phyloP scores from a whole-genome alignment of 257 asterid genomes.

The Buddleja alternifolia region DNA sequence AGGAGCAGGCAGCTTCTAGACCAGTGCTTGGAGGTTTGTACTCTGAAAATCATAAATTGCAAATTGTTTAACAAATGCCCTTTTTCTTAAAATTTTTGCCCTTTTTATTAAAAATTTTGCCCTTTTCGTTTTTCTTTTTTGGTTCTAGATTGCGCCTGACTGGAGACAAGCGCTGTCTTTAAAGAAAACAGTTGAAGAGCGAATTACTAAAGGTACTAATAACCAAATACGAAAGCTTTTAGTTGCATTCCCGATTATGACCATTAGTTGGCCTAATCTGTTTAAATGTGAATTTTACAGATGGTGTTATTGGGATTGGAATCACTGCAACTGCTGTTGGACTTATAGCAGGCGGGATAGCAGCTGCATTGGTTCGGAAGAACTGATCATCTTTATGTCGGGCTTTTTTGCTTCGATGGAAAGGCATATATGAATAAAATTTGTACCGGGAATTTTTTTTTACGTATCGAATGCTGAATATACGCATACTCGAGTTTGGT shows the following conservation, averaged over 20 bases:
- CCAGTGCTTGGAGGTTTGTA: conserved; percentile 66
- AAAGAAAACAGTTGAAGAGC: conserved; percentile 62
- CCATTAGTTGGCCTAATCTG: neutral
- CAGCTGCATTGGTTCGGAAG: conserved; percentile 66
- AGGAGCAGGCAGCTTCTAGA: conserved; percentile 64
- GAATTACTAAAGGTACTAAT: conserved; percentile 61
- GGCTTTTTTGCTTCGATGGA: conserved; percentile 1
- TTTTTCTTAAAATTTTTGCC: neutral
- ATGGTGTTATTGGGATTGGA: conserved; percentile 81
- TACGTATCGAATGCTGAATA: neutral
- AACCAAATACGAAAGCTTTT: neutral
- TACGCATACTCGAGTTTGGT: neutral
- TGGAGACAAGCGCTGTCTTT: conserved; percentile 78
- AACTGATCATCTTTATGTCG: conserved; percentile 26
- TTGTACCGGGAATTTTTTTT: neutral
- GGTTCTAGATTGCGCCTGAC: conserved; percentile 67
- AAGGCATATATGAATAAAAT: conserved; percentile 14
- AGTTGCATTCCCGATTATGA: neutral
- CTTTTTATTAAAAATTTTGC: conserved; percentile 2
- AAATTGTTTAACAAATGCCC: neutral
- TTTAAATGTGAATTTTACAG: conserved; percentile 43
- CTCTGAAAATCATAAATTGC: neutral
- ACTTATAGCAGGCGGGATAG: conserved; percentile 64
- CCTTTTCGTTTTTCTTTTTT: neutral
- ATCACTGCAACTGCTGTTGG: conserved; percentile 68